Percentiles rank a stretch among this genome's conserved stretches.
phyloP scores from a whole-genome alignment of 495 filamentous ascomycete species.

The Rhypophila decipiens region DNA sequence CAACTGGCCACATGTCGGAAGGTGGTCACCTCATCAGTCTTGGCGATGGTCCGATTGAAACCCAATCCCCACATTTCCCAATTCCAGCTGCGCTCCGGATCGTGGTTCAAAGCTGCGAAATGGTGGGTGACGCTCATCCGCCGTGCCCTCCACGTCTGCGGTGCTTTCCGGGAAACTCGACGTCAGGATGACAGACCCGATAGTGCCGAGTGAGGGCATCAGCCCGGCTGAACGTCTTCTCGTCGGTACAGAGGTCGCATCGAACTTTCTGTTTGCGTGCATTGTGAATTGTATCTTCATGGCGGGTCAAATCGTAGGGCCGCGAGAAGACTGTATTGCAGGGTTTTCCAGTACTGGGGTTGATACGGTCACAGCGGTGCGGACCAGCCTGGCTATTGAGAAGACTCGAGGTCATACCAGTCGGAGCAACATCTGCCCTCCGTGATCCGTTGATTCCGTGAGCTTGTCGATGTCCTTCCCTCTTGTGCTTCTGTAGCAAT shows the following conservation, averaged over 20 bases:
- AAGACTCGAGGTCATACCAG: constrained; percentile 18
- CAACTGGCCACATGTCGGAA: neutral
- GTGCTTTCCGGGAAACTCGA: constrained; percentile 70
- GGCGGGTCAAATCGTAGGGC: constrained; percentile 95
- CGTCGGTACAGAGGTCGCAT: constrained; percentile 86
- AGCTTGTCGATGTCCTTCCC: constrained; percentile 77
- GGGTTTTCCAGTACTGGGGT: constrained; percentile 91
- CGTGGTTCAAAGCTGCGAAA: no score
- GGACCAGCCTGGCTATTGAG: constrained; percentile 26
- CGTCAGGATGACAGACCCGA: constrained; percentile 81
- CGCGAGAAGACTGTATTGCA: constrained; percentile 95
- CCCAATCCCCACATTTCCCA: neutral
- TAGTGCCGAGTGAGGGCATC: constrained; percentile 90
- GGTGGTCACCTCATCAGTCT: neutral
- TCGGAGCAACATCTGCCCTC: constrained; percentile 8
- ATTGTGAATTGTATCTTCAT: constrained; percentile 98
- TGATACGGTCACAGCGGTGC: constrained; percentile 66
- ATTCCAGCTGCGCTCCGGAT: neutral
- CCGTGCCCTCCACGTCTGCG: constrained; percentile 35
- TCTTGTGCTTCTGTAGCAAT: constrained; percentile 91
- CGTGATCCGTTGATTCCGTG: constrained; percentile 28
- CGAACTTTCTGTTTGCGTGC: constrained; percentile 91
- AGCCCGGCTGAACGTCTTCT: constrained; percentile 90
- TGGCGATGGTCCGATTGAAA: neutral
- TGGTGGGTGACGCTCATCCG: constrained; percentile 6